Base-by-base conservation (phyloP, 805 yeast genomes). In the Henningerozyma blattae region DNA sequence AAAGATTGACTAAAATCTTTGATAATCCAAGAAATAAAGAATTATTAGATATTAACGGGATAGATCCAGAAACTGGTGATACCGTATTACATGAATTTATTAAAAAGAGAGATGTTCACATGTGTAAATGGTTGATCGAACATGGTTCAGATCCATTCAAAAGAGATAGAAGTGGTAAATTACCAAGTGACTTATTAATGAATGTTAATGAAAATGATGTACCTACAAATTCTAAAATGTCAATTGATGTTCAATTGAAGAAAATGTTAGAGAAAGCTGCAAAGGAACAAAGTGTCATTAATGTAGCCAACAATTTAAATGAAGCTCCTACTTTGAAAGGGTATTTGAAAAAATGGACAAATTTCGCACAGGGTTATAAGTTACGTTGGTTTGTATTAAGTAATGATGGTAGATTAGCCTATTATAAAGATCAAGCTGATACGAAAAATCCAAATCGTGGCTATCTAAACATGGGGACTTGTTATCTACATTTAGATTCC, bases 91-190 rank as follows among this genome's bases (percentile, higher is more conserved):
- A 87, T 46, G 95, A 84, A 43, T 84, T 84, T 48, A 82, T 87
- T 35, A 69, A 69, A 43, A 72, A 75, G 39, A 75, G 77, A 42
- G 93, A 91, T 51, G 54, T 72, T 16, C 72, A 74, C 33, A 78
- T 87, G 83, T 89, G 89, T 37, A 76, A 77, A 41, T 91, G 95
- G 76, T 79, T 91, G 34, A 64, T 91, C 32, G 68, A 70, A 28
- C 93, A 89, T 54, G 95, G 95, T 18, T 97, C 96, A 30, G 95
- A 91, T 51, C 97, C 98, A 0, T 82, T 85, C 54, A 74, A 77
- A 39, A 71, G 95, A 47, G 94, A 86, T 50, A 68, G 72, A 33
- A 67, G 70, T 24, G 96, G 96, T 1, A 74, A 71, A 50, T 64
- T 85, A 24, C 95, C 97, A 0, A 63, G 79, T 19, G 97, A 89